phyloP scores from a whole-genome alignment of 2,329 filamentous ascomycete species.

The Ceratocystis ficicola region DNA sequence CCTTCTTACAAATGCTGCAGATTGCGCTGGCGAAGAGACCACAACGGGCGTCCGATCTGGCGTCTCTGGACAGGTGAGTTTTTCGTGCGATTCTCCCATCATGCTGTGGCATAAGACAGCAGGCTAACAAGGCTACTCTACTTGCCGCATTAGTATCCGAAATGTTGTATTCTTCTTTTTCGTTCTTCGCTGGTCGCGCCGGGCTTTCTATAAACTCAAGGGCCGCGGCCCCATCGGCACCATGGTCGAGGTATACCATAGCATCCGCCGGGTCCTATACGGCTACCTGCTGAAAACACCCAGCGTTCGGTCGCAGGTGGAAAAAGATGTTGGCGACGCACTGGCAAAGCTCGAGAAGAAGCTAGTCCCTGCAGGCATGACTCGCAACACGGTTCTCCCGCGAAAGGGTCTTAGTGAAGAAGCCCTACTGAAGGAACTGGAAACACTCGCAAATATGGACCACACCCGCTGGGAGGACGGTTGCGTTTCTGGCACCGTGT shows the following conservation, averaged over 20 bases:
- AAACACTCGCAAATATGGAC: conserved; percentile 68
- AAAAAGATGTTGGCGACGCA: conserved; percentile 69
- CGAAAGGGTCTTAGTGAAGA: conserved; percentile 74
- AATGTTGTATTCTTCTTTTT: conserved; percentile 87
- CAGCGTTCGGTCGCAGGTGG: conserved; percentile 73
- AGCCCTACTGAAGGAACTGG: conserved; percentile 65
- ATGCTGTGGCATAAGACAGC: neutral
- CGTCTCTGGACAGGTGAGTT: conserved; percentile 20
- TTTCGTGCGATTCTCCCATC: neutral
- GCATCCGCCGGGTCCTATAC: conserved; percentile 62
- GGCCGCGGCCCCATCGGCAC: conserved; percentile 80
- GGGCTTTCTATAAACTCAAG: conserved; percentile 69
- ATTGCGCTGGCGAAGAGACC: conserved; percentile 17
- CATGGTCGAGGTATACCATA: conserved; percentile 58
- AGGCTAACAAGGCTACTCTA: neutral
- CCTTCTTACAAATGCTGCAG: conserved; percentile 16
- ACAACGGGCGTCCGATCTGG: conserved; percentile 14
- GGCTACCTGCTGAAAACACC: conserved; percentile 76
- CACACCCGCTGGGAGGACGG: conserved; percentile 97
- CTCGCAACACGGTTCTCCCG: conserved; percentile 63
- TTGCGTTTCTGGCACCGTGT: conserved; percentile 85
- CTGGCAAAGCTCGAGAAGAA: conserved; percentile 72
- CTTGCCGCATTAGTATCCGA: conserved; percentile 47
- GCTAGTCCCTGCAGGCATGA: conserved; percentile 62
- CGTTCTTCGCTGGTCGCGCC: conserved; percentile 68